These are phyloP conservation scores for Paecilomyces niveus DNA, from an alignment of 2,329 filamentous ascomycete species.

Conservation along the genomic window DNA sequence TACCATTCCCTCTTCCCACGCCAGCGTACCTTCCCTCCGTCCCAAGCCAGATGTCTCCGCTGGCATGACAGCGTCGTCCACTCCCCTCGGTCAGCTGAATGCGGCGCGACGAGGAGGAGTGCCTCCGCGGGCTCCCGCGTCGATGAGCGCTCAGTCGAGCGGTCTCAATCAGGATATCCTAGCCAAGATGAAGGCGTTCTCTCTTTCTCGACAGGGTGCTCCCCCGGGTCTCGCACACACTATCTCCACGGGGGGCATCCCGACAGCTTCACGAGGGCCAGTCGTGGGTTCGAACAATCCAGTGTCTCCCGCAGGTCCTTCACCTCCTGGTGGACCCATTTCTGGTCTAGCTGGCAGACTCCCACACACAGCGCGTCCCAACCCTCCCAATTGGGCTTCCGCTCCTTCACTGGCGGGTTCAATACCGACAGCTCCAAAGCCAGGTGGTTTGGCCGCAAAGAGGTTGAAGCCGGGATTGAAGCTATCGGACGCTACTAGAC, in stretches of 20 bases:
- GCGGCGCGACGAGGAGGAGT: slow-evolving; percentile 48
- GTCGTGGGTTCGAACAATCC: slow-evolving; percentile 4
- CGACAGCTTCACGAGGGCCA: slow-evolving; percentile 9
- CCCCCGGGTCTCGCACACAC: slow-evolving; percentile 31
- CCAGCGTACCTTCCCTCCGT: slow-evolving; percentile 20
- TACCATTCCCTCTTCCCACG: slow-evolving; percentile 1
- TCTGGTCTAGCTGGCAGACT: slow-evolving; percentile 23
- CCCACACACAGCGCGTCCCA: slow-evolving; percentile 20
- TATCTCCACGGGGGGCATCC: slow-evolving; percentile 27
- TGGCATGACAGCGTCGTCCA: slow-evolving; percentile 74
- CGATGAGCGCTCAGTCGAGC: slow-evolving; percentile 37
- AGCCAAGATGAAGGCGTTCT: slow-evolving; percentile 64
- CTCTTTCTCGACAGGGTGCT: slow-evolving; percentile 56
- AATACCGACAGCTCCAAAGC: slow-evolving; percentile 39
- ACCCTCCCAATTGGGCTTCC: slow-evolving; percentile 25
- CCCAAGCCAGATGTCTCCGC: slow-evolving; percentile 15
- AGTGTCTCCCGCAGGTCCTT: slow-evolving; percentile 8
- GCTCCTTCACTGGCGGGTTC: slow-evolving; percentile 23
- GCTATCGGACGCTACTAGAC: slow-evolving; percentile 41
- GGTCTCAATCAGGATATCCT: slow-evolving; percentile 57
- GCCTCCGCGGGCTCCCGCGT: slow-evolving; percentile 20
- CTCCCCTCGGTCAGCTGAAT: slow-evolving; percentile 69
- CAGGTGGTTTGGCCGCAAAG: slow-evolving; percentile 42
- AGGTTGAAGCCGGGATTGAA: slow-evolving; percentile 42
- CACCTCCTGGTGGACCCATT: slow-evolving; percentile 18